A percentile compares a stretch with the other conserved stretches of the same genome.
phyloP scores from a whole-genome alignment of 1,139 yeast species.

The Yamadazyma blattariae region DNA sequence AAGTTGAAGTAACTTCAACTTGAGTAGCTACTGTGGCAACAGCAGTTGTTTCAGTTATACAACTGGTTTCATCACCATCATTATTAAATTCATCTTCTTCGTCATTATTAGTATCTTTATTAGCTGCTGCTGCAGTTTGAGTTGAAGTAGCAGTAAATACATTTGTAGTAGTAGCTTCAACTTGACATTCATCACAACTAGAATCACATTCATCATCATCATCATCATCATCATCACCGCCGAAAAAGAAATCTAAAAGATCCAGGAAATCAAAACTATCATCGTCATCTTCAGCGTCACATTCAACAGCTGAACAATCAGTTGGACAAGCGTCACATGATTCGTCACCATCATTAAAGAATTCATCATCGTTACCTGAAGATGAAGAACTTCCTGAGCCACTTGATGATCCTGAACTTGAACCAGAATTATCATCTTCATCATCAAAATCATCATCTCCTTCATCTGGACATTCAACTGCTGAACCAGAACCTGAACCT shows the following conservation, averaged over 20 bases:
- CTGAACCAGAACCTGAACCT: conserved; percentile 10
- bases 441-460: background rate
- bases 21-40: background rate
- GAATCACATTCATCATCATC: conserved; percentile 16
- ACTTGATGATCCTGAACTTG: background rate
- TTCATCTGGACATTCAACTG: conserved; percentile 13
- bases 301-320: conserved; percentile 4
- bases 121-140: background rate
- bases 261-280: conserved; percentile 5
- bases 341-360: conserved; percentile 8
- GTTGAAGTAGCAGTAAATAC: conserved; percentile 1
- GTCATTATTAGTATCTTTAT: conserved; percentile 1
- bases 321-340: conserved; percentile 2
- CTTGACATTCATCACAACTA: conserved; percentile 15
- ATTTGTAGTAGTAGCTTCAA: conserved; percentile 6
- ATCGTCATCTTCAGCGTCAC: conserved; percentile 9
- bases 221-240: conserved; percentile 14
- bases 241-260: conserved; percentile 2
- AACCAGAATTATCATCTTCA: conserved; percentile 9
- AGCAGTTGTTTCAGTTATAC: conserved; percentile 4
- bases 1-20: background rate
- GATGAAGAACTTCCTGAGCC: background rate
- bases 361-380: conserved; percentile 8
- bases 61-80: conserved; percentile 9
- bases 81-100: conserved; percentile 8